These are phyloP conservation scores for Tylopilus balloui DNA, from an alignment of 768 basidiomycete genomes.

Conservation along the genomic window DNA sequence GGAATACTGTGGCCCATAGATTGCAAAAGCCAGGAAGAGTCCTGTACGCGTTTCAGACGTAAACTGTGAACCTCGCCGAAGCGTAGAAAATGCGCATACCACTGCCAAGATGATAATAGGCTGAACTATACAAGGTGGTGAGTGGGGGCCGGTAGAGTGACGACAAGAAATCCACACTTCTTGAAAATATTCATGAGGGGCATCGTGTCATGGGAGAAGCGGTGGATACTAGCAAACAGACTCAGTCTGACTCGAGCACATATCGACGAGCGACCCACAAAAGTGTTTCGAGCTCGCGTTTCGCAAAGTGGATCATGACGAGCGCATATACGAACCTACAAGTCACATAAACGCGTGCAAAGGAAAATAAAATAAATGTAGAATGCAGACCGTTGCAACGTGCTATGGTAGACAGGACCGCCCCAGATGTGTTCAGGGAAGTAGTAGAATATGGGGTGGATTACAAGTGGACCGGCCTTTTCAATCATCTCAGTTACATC, in stretches of 20 bases:
- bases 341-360: conserved; percentile 7
- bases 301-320: conserved; percentile 82
- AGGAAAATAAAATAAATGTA: neutral
- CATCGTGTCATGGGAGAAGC: conserved; percentile 95
- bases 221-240: conserved; percentile 64
- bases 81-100: conserved; percentile 34
- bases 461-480: conserved; percentile 81
- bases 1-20: conserved; percentile 80
- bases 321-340: conserved; percentile 64
- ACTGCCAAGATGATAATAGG: conserved; percentile 82
- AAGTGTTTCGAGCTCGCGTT: conserved; percentile 89
- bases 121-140: conserved; percentile 50
- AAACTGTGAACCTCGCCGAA: neutral
- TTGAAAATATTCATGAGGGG: conserved; percentile 80
- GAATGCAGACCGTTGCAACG: conserved; percentile 61
- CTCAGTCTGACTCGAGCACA: neutral
- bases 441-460: conserved; percentile 83
- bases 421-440: conserved; percentile 71
- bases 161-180: conserved; percentile 55
- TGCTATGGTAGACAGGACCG: conserved; percentile 62
- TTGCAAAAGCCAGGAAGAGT: conserved; percentile 67
- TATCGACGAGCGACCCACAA: conserved; percentile 50
- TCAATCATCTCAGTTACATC: conserved; percentile 1
- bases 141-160: neutral
- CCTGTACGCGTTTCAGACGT: conserved; percentile 36